These are phyloP conservation scores for Thelonectria olida DNA, from an alignment of 2,329 filamentous ascomycete species.

Conservation along the genomic window DNA sequence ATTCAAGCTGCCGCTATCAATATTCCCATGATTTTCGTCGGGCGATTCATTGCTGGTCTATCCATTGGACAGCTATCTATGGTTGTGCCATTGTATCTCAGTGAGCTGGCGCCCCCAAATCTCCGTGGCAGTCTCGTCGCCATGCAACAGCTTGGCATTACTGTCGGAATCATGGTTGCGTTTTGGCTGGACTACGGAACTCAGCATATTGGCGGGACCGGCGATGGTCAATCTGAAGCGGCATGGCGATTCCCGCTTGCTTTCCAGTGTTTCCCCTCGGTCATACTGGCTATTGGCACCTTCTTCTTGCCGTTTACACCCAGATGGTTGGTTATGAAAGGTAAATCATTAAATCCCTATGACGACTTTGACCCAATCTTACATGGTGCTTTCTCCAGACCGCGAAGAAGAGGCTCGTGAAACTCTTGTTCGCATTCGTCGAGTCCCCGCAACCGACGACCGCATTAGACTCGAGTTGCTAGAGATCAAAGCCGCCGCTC, in stretches of 20 bases:
- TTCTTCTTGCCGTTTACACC: slow-evolving; percentile 22
- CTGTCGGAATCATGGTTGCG: slow-evolving; percentile 19
- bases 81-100: slow-evolving; percentile 13
- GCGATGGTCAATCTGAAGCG: slow-evolving; percentile 2
- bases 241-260: slow-evolving; percentile 24
- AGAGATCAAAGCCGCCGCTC: slow-evolving; percentile 21
- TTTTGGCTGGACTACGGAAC: slow-evolving; percentile 19
- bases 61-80: slow-evolving; percentile 16
- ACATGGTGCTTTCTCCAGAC: no score
- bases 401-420: slow-evolving; percentile 19
- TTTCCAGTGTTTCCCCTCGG: slow-evolving; percentile 17
- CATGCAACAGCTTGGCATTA: slow-evolving; percentile 19
- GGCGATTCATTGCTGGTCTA: slow-evolving; percentile 14
- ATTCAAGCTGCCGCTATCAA: slow-evolving; percentile 19
- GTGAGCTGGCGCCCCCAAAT: slow-evolving; percentile 15
- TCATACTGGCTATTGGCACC: slow-evolving; percentile 12
- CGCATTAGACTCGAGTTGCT: slow-evolving; percentile 18
- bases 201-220: slow-evolving; percentile 17
- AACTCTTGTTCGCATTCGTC: slow-evolving; percentile 19
- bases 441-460: slow-evolving; percentile 19
- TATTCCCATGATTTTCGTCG: slow-evolving; percentile 17
- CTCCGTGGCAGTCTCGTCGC: slow-evolving; percentile 16
- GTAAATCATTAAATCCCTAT: no score
- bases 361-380: no score
- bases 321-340: slow-evolving; percentile 17